A percentile compares a stretch with the other conserved stretches of the same genome.
Evolutionary conservation across 192 early-diverging fungal genomes (phyloP).

Genomic region (Gamsiella multidivaricata): DNA sequence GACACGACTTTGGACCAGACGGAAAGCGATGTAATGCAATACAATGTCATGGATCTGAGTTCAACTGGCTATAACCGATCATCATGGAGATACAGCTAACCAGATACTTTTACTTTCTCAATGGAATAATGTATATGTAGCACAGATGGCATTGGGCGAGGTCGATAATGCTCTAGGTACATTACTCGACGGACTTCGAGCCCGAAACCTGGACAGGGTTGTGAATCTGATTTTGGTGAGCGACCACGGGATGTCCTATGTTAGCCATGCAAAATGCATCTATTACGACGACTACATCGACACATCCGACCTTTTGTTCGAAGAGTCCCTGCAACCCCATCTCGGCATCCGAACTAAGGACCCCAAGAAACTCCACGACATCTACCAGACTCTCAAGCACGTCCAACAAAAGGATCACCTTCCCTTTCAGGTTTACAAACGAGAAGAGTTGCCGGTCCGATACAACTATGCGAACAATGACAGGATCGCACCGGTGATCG

Average conservation of each 20-base stretch:
- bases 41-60: too few relatives aligned
- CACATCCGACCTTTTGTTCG: conserved; percentile 46
- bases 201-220: conserved; percentile 66
- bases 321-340: conserved; percentile 64
- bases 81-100: too few relatives aligned
- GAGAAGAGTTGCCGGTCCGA: conserved; percentile 75
- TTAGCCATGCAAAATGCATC: conserved; percentile 62
- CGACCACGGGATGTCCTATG: conserved; percentile 91
- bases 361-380: conserved; percentile 45
- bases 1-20: conserved; percentile 80
- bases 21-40: conserved; percentile 64
- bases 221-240: conserved; percentile 79
- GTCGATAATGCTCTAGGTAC: conserved; percentile 63
- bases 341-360: conserved; percentile 69
- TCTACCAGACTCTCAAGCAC: conserved; percentile 64
- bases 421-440: conserved; percentile 72
- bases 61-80: too few relatives aligned
- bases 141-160: conserved; percentile 28
- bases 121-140: conserved; percentile 15
- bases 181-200: conserved; percentile 65
- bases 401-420: conserved; percentile 56
- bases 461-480: conserved; percentile 77
- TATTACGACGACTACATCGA: conserved; percentile 83
- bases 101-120: background rate
- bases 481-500: conserved; percentile 80